Conservation (phyloP, 345 rosid species). For the Eucalyptus sp. region DNA sequence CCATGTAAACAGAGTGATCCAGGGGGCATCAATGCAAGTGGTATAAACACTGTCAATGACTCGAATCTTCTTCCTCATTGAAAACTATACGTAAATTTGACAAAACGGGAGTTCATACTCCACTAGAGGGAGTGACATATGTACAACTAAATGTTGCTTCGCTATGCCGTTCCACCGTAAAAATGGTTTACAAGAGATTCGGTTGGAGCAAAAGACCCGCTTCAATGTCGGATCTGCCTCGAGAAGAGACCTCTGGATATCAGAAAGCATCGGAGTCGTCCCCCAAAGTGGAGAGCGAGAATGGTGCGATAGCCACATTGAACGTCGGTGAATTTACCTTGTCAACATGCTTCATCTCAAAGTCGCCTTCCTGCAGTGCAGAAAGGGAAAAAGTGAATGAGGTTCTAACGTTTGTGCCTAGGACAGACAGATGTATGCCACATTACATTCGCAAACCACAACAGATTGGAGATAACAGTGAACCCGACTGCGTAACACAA, state of each 20-base stretch:
- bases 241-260: neutral
- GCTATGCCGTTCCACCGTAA: neutral
- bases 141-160: neutral
- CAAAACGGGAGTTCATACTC: neutral
- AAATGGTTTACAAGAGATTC: neutral
- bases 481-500: neutral
- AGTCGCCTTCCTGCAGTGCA: constrained; percentile 59
- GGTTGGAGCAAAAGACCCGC: neutral
- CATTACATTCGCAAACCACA: neutral
- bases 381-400: neutral
- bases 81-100: neutral
- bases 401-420: neutral
- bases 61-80: neutral
- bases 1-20: neutral
- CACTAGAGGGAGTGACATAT: neutral
- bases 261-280: constrained; percentile 30
- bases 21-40: neutral
- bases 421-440: neutral
- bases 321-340: constrained; percentile 32
- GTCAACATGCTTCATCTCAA: constrained; percentile 72
- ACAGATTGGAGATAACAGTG: neutral
- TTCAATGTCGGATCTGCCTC: neutral
- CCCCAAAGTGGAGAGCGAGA: constrained; percentile 44
- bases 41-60: neutral
- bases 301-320: constrained; percentile 60